Evolutionary conservation across 2,329 filamentous ascomycete species (phyloP).

Genomic region (Trichoderma asperellum): DNA sequence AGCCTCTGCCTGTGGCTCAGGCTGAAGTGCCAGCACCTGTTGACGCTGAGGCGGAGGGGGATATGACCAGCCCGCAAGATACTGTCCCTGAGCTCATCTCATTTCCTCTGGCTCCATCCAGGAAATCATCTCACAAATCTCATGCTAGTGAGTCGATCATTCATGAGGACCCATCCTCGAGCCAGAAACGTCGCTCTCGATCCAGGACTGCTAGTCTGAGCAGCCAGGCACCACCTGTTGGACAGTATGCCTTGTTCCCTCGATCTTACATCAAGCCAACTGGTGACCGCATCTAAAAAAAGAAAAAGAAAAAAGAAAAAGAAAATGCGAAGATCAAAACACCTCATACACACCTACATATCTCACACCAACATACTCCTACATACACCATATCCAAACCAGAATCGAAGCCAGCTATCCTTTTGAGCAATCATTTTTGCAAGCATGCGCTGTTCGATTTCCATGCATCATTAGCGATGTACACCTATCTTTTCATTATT

Average conservation of each 20-base stretch:
- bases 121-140: constrained; percentile 40
- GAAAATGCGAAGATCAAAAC: not conserved
- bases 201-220: constrained; percentile 53
- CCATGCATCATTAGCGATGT: constrained; percentile 18
- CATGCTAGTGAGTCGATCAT: constrained; percentile 46
- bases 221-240: constrained; percentile 48
- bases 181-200: constrained; percentile 43
- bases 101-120: constrained; percentile 35
- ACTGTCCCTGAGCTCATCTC: constrained; percentile 43
- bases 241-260: constrained; percentile 53
- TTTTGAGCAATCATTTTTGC: not conserved
- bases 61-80: constrained; percentile 37
- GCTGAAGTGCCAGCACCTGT: constrained; percentile 31
- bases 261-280: constrained; percentile 40
- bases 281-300: constrained; percentile 40
- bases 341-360: not conserved
- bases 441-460: constrained; percentile 22
- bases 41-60: constrained; percentile 31
- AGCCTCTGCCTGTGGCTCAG: constrained; percentile 39
- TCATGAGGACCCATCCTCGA: constrained; percentile 36
- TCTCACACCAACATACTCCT: not conserved
- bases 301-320: constrained; percentile 26
- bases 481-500: constrained; percentile 1
- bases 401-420: not conserved
- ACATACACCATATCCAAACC: not conserved